Evolutionary conservation across 768 basidiomycete genomes (phyloP).

Genomic region (Steccherinum ochraceum): DNA sequence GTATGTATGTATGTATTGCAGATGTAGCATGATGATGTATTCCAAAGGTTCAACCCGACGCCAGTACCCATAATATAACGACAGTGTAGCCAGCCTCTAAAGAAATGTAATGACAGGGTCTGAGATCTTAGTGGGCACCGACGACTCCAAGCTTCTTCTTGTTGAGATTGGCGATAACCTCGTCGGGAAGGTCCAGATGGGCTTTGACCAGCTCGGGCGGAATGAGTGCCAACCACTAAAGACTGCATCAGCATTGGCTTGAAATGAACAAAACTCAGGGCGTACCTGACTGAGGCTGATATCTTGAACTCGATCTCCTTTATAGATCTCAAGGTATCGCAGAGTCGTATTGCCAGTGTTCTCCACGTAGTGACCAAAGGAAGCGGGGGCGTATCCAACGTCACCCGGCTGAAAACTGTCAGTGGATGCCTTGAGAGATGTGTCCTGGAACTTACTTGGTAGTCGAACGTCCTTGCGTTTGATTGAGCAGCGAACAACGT

Average conservation of each 20-base stretch:
- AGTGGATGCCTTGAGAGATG: too few species aligned
- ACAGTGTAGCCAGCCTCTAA: too few species aligned
- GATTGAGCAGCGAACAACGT: slow-evolving; percentile 31
- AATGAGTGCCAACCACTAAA: slow-evolving; percentile 21
- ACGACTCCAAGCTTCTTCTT: slow-evolving; percentile 12
- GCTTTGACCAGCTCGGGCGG: slow-evolving; percentile 21
- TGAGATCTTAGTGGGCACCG: not conserved
- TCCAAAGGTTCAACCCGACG: not conserved
- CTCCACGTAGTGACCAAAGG: slow-evolving; percentile 57
- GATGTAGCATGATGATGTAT: not conserved
- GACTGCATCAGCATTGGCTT: not conserved
- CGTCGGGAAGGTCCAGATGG: slow-evolving; percentile 17
- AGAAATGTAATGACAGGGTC: too few species aligned
- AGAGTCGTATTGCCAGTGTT: slow-evolving; percentile 54
- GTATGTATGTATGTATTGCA: not conserved
- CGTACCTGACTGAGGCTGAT: slow-evolving; percentile 6
- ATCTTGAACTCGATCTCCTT: slow-evolving; percentile 12
- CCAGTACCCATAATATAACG: not conserved
- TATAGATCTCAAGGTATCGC: slow-evolving; percentile 52
- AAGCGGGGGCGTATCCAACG: slow-evolving; percentile 48
- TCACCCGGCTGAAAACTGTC: slow-evolving; percentile 9
- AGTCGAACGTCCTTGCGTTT: slow-evolving; percentile 36
- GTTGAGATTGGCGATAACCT: slow-evolving; percentile 9
- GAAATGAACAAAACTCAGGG: not conserved
- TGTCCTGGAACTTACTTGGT: slow-evolving; percentile 28